Conservation (phyloP, 2,329 filamentous ascomycete species). For the Calycina herbarum region DNA sequence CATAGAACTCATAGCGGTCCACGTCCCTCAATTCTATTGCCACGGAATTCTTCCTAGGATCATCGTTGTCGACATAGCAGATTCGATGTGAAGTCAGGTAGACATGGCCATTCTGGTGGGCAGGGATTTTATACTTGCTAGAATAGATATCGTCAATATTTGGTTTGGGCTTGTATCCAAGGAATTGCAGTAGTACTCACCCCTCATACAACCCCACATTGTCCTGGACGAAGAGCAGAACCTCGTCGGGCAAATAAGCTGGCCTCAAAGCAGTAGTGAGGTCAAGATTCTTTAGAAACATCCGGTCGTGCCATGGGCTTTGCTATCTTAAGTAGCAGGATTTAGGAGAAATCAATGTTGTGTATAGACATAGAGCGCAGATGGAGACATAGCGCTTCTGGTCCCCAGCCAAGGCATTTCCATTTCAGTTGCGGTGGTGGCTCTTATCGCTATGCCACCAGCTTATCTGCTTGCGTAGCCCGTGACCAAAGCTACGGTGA, state of each 20-base stretch:
- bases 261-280: conserved; percentile 95
- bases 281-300: conserved; percentile 96
- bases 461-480: background rate
- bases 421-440: background rate
- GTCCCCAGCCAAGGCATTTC: background rate
- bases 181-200: conserved; percentile 51
- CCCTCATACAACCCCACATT: conserved; percentile 97
- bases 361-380: too few species aligned
- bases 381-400: background rate
- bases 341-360: background rate
- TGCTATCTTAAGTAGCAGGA: background rate
- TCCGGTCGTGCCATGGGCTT: conserved; percentile 62
- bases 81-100: conserved; percentile 94
- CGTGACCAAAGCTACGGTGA: background rate
- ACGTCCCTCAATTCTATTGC: conserved; percentile 88
- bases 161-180: background rate
- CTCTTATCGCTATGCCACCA: background rate
- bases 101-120: conserved; percentile 93
- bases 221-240: conserved; percentile 93
- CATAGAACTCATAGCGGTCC: conserved; percentile 87
- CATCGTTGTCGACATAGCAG: conserved; percentile 89
- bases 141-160: background rate
- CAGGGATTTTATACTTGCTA: conserved; percentile 92
- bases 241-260: conserved; percentile 88
- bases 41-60: conserved; percentile 81